A percentile compares a stretch with the other conserved stretches of the same genome.
Evolutionary conservation across 768 basidiomycete genomes (phyloP).

Genomic region (Pluteus cervinus): DNA sequence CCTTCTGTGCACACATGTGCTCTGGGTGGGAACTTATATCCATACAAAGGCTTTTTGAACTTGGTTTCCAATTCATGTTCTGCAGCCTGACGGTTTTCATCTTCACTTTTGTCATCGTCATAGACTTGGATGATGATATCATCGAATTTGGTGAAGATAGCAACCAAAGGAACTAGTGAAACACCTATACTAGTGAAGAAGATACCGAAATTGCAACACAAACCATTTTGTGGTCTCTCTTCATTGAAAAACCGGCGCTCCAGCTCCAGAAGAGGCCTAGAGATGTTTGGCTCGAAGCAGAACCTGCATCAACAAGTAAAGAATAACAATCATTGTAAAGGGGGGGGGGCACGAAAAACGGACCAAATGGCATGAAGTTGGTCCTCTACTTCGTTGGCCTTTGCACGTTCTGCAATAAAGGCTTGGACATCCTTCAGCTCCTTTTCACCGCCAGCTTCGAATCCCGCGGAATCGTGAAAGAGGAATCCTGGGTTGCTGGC

Average conservation of each 20-base stretch:
- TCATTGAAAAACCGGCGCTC: constrained; percentile 26
- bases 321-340: constrained; percentile 1
- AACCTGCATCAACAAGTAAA: constrained; percentile 22
- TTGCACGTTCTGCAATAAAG: constrained; percentile 23
- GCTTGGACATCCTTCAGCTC: constrained; percentile 21
- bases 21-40: too few relatives aligned
- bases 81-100: too few relatives aligned
- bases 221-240: constrained; percentile 17
- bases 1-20: too few relatives aligned
- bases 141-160: constrained; percentile 33
- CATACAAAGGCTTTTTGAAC: too few relatives aligned
- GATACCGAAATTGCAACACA: constrained; percentile 1
- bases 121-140: constrained; percentile 17
- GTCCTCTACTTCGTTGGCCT: constrained; percentile 10
- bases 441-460: constrained; percentile 25
- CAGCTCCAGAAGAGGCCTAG: constrained; percentile 17
- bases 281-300: constrained; percentile 24
- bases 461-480: constrained; percentile 38
- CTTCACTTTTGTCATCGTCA: too few relatives aligned
- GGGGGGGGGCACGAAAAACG: constrained; percentile 6
- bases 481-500: constrained; percentile 30
- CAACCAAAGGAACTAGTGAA: constrained; percentile 29
- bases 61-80: too few relatives aligned
- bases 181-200: background rate
- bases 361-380: constrained; percentile 34